These are phyloP conservation scores for Prunella vulgaris DNA, from an alignment of 257 asterid genomes.

Conservation along the genomic window DNA sequence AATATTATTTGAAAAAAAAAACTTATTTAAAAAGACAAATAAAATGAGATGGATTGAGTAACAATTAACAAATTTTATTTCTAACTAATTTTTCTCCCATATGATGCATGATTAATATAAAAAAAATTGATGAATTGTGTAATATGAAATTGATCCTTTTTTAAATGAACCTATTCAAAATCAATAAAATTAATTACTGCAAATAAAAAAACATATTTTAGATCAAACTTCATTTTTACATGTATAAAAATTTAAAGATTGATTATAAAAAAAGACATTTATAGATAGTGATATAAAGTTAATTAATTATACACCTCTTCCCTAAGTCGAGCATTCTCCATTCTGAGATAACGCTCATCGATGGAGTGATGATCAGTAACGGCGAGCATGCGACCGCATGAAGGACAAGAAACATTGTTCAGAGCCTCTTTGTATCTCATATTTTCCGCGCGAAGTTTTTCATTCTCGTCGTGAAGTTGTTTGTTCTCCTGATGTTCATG, in stretches of 20 bases:
- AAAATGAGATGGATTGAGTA: too few species aligned
- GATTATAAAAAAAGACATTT: too few species aligned
- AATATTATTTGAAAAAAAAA: too few species aligned
- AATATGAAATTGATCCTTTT: background rate
- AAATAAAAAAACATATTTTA: too few species aligned
- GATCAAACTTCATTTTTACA: too few species aligned
- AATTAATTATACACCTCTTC: conserved; percentile 33
- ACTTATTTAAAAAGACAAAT: too few species aligned
- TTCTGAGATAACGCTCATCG: conserved; percentile 38
- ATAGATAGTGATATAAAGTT: too few species aligned
- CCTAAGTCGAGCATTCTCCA: conserved; percentile 39
- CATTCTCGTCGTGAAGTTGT: conserved; percentile 22
- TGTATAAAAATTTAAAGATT: too few species aligned
- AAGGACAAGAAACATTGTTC: conserved; percentile 30
- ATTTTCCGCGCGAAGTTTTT: conserved; percentile 27
- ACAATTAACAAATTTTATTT: too few species aligned
- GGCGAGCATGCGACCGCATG: conserved; percentile 45
- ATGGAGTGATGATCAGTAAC: conserved; percentile 30
- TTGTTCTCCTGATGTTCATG: conserved; percentile 23
- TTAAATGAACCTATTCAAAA: background rate
- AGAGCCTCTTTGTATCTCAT: conserved; percentile 34
- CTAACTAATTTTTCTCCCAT: too few species aligned
- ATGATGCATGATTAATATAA: too few species aligned
- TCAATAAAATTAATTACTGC: background rate
- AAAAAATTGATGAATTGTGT: background rate